Evolutionary conservation across 768 basidiomycete species (phyloP).

Genomic region (Termitomyces sp.): DNA sequence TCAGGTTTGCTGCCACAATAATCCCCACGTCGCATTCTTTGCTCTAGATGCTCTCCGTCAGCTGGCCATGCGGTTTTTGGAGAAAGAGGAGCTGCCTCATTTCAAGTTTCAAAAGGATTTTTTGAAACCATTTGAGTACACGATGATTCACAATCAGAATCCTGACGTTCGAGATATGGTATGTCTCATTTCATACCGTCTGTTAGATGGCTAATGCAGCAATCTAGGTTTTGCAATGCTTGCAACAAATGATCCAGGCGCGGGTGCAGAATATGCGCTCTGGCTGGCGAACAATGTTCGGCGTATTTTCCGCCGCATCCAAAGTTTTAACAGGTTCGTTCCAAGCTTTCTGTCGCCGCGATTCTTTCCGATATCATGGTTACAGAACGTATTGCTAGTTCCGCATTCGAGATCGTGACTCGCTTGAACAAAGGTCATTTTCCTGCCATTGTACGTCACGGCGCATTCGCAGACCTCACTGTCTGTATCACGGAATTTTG

Average conservation of each 20-base stretch:
- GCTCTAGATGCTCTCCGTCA: constrained; percentile 95
- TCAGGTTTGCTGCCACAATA: constrained; percentile 97
- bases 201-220: not conserved
- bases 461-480: constrained; percentile 92
- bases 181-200: constrained; percentile 11
- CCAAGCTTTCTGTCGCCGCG: constrained; percentile 1
- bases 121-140: constrained; percentile 95
- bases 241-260: constrained; percentile 98
- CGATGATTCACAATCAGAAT: constrained; percentile 95
- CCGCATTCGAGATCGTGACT: constrained; percentile 95
- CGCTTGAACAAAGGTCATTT: constrained; percentile 90
- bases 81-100: constrained; percentile 96
- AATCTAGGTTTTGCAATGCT: constrained; percentile 84
- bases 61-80: constrained; percentile 96
- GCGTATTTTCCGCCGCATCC: constrained; percentile 94
- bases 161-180: constrained; percentile 97
- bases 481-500: constrained; percentile 99
- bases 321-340: constrained; percentile 79
- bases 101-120: constrained; percentile 99
- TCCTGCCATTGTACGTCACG: constrained; percentile 82
- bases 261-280: constrained; percentile 93
- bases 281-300: constrained; percentile 99
- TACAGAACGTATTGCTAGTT: constrained; percentile 82
- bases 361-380: constrained; percentile 7
- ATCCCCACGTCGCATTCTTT: constrained; percentile 94